These are phyloP conservation scores for Euphorbia schlechtendalii DNA, from an alignment of 441 rosid genomes.

Conservation along the genomic window DNA sequence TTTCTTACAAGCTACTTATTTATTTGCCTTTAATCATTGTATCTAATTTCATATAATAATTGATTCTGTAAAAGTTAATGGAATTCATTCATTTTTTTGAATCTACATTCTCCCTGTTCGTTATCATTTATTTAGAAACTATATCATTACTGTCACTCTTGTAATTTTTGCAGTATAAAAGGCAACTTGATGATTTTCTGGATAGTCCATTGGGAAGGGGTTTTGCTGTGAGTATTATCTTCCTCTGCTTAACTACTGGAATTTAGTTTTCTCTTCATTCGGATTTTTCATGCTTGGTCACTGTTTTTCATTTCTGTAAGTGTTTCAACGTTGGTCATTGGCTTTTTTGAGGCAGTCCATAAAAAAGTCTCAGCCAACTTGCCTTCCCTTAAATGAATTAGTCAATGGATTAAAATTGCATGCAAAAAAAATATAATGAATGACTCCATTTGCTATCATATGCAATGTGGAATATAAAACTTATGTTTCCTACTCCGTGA, in stretches of 20 bases:
- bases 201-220: conserved; percentile 72
- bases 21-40: too few relatives aligned
- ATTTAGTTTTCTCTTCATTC: background rate
- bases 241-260: background rate
- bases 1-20: too few relatives aligned
- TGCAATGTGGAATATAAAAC: background rate
- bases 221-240: conserved; percentile 55
- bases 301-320: background rate
- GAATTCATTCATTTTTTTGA: background rate
- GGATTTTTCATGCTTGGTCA: background rate
- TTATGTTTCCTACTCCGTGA: background rate
- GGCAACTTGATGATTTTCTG: conserved; percentile 59
- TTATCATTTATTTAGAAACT: background rate
- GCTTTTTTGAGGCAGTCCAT: background rate
- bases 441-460: background rate
- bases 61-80: background rate
- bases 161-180: conserved; percentile 67
- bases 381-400: background rate
- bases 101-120: background rate
- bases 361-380: background rate
- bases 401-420: background rate
- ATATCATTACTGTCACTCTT: background rate
- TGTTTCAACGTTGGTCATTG: background rate
- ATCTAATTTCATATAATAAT: too few relatives aligned
- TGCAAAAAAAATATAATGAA: background rate